These are phyloP conservation scores for Perilla frutescens DNA, from an alignment of 257 asterid species.

Conservation along the genomic window DNA sequence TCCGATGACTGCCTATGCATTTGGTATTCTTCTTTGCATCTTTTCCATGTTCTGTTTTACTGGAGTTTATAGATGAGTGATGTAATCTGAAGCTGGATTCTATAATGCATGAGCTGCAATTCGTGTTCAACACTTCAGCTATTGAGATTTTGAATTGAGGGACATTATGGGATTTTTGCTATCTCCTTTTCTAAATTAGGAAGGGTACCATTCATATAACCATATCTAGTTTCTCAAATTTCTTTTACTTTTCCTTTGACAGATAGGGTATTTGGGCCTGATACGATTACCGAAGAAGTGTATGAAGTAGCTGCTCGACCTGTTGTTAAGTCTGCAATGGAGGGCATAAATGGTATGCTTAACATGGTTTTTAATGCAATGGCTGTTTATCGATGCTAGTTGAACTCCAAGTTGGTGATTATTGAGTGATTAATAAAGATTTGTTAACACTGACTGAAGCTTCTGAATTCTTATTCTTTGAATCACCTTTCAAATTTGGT, in stretches of 20 bases:
- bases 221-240: neutral
- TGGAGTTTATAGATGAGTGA: neutral
- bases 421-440: constrained; percentile 13
- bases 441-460: constrained; percentile 1
- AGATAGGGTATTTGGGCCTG: constrained; percentile 92
- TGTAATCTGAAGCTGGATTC: constrained; percentile 20
- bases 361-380: constrained; percentile 19
- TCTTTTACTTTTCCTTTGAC: constrained; percentile 29
- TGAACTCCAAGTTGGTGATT: constrained; percentile 28
- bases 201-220: constrained; percentile 20
- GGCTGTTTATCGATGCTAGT: constrained; percentile 20
- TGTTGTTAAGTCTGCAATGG: constrained; percentile 97
- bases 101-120: constrained; percentile 27
- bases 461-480: constrained; percentile 27
- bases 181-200: constrained; percentile 24
- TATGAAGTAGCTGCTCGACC: constrained; percentile 97
- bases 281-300: constrained; percentile 82
- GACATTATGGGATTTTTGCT: constrained; percentile 20
- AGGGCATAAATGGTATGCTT: constrained; percentile 87
- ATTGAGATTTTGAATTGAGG: constrained; percentile 15
- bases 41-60: neutral
- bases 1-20: constrained; percentile 87
- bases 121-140: constrained; percentile 23
- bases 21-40: constrained; percentile 56
- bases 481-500: neutral